These are phyloP conservation scores for Hyphopichia homilentoma DNA, from an alignment of 805 yeast species.

Conservation along the genomic window DNA sequence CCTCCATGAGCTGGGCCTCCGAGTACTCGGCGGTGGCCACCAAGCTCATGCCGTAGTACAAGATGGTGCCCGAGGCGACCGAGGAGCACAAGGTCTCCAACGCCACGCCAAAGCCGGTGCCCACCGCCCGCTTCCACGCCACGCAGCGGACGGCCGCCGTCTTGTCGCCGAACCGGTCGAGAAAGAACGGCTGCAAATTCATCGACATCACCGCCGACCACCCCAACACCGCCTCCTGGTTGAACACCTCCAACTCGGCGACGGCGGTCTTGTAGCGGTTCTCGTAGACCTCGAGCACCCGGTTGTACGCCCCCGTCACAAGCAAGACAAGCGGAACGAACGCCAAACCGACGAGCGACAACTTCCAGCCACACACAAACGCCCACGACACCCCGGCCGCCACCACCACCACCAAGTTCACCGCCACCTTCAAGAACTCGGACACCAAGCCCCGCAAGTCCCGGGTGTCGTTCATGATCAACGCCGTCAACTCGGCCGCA, in stretches of 20 bases:
- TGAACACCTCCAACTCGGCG: slow-evolving; percentile 48
- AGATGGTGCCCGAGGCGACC: slow-evolving; percentile 65
- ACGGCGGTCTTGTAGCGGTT: slow-evolving; percentile 53
- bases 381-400: slow-evolving; percentile 75
- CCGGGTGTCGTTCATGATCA: slow-evolving; percentile 77
- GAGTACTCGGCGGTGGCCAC: slow-evolving; percentile 57
- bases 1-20: slow-evolving; percentile 57
- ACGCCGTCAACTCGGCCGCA: slow-evolving; percentile 56
- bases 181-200: slow-evolving; percentile 49
- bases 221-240: slow-evolving; percentile 53
- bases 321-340: slow-evolving; percentile 62
- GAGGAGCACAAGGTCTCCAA: slow-evolving; percentile 50
- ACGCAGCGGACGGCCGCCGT: slow-evolving; percentile 26
- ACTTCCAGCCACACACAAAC: slow-evolving; percentile 74
- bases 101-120: slow-evolving; percentile 67
- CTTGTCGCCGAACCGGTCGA: slow-evolving; percentile 24
- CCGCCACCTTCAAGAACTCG: slow-evolving; percentile 52
- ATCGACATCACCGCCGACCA: slow-evolving; percentile 63
- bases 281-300: slow-evolving; percentile 52
- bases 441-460: slow-evolving; percentile 67
- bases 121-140: slow-evolving; percentile 52
- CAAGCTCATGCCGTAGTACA: slow-evolving; percentile 77
- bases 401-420: slow-evolving; percentile 53
- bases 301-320: slow-evolving; percentile 51
- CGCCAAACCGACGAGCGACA: slow-evolving; percentile 78